Percentiles rank a stretch among this genome's conserved stretches.
These are phyloP conservation scores for Phialocephala subalpina DNA, from an alignment of 2,329 filamentous ascomycete genomes.

Conservation along the genomic window DNA sequence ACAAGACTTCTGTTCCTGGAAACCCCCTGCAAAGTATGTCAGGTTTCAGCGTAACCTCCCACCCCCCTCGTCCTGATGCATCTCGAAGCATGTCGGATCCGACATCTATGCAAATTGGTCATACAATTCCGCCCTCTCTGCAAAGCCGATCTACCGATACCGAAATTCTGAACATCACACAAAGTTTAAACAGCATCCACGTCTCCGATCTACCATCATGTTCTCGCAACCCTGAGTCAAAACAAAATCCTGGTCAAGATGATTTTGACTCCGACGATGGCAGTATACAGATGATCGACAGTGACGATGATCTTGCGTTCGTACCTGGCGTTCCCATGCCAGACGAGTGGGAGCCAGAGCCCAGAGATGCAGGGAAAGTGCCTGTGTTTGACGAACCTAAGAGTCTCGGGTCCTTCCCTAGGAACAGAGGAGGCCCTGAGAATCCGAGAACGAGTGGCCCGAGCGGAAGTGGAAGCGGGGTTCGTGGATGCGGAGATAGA, in stretches of 20 bases:
- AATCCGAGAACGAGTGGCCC: background rate
- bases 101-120: background rate
- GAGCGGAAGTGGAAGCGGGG: background rate
- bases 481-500: background rate
- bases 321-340: constrained; percentile 25
- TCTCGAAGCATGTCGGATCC: constrained; percentile 6
- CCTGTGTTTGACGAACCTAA: constrained; percentile 28
- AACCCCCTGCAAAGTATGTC: background rate
- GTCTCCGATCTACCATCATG: constrained; percentile 10
- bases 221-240: constrained; percentile 8
- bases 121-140: background rate
- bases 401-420: constrained; percentile 22
- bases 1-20: background rate
- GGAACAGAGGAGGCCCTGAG: background rate
- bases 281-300: constrained; percentile 36
- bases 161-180: constrained; percentile 20
- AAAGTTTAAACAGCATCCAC: constrained; percentile 13
- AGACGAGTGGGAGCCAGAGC: constrained; percentile 21
- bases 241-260: constrained; percentile 11
- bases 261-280: constrained; percentile 27
- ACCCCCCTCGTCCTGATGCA: background rate
- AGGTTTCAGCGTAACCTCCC: background rate
- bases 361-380: constrained; percentile 23
- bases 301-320: constrained; percentile 29
- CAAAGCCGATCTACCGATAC: constrained; percentile 6